phyloP scores from a whole-genome alignment of 208 protist genomes.

The Acanthamoeba healyi region DNA sequence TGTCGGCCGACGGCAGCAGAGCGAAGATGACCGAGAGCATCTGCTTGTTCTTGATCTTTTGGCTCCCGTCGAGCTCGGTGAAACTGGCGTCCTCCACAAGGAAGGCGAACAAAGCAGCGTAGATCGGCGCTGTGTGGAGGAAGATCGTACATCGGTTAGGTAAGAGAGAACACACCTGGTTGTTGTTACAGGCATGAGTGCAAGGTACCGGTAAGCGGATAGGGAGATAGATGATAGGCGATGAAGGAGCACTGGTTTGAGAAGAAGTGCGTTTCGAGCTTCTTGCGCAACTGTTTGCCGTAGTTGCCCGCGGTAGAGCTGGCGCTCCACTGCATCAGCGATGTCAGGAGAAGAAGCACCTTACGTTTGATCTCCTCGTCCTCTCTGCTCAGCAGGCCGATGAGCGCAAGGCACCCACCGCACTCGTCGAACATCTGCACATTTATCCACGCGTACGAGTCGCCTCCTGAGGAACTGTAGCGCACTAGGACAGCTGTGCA shows the following conservation, averaged over 20 bases:
- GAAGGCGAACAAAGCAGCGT: constrained; percentile 19
- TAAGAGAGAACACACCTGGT: too few relatives aligned
- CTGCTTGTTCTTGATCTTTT: constrained; percentile 60
- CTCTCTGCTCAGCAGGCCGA: background rate
- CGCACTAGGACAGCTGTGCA: too few relatives aligned
- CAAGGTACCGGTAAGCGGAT: background rate
- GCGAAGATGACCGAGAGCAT: constrained; percentile 41
- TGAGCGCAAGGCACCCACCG: background rate
- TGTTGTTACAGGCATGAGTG: too few relatives aligned
- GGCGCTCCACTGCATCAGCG: constrained; percentile 15
- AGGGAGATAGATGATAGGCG: background rate
- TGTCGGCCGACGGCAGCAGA: constrained; percentile 16
- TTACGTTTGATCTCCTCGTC: constrained; percentile 49
- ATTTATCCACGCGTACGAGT: too few relatives aligned
- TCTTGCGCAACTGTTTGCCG: constrained; percentile 38
- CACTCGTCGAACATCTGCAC: constrained; percentile 21
- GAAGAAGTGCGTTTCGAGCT: constrained; percentile 11
- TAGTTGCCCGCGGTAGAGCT: background rate
- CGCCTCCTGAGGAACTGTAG: too few relatives aligned
- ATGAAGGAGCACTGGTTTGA: constrained; percentile 29
- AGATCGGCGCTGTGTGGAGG: background rate
- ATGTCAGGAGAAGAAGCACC: background rate
- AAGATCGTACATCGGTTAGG: too few relatives aligned
- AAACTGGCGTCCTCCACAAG: constrained; percentile 35
- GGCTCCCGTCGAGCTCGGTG: constrained; percentile 34